Conservation (phyloP, 768 basidiomycete species). For the Nevesoporus exiguus region DNA sequence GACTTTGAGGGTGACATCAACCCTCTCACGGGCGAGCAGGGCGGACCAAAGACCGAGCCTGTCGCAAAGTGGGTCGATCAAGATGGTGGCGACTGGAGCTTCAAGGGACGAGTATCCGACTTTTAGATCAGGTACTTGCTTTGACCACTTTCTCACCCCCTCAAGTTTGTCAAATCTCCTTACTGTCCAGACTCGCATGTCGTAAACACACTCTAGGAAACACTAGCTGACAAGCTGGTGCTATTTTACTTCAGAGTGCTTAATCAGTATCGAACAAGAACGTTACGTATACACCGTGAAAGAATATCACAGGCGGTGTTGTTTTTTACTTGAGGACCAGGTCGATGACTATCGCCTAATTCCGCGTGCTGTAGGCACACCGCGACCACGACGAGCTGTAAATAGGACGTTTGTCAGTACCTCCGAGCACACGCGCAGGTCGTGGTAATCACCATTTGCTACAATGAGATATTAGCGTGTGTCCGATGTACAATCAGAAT, state of each 20-base stretch:
- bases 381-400: constrained; percentile 83
- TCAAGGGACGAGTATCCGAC: constrained; percentile 85
- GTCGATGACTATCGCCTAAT: constrained; percentile 63
- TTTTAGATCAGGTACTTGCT: constrained; percentile 46
- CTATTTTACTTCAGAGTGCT: neutral
- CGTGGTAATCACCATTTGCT: constrained; percentile 68
- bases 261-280: constrained; percentile 6
- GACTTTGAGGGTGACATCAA: constrained; percentile 83
- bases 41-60: constrained; percentile 87
- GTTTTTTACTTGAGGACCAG: constrained; percentile 1
- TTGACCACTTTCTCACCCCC: no score
- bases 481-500: constrained; percentile 3
- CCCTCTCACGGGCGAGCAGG: constrained; percentile 78
- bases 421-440: neutral
- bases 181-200: neutral
- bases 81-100: constrained; percentile 81
- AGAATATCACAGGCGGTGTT: constrained; percentile 10
- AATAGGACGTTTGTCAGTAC: constrained; percentile 16
- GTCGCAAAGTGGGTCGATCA: constrained; percentile 52
- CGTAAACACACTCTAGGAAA: neutral
- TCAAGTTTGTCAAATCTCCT: neutral
- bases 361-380: constrained; percentile 70
- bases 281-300: constrained; percentile 15
- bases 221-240: neutral
- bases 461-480: constrained; percentile 14